phyloP scores from a whole-genome alignment of 2,329 filamentous ascomycete genomes.

The Incumbomyces lentus region DNA sequence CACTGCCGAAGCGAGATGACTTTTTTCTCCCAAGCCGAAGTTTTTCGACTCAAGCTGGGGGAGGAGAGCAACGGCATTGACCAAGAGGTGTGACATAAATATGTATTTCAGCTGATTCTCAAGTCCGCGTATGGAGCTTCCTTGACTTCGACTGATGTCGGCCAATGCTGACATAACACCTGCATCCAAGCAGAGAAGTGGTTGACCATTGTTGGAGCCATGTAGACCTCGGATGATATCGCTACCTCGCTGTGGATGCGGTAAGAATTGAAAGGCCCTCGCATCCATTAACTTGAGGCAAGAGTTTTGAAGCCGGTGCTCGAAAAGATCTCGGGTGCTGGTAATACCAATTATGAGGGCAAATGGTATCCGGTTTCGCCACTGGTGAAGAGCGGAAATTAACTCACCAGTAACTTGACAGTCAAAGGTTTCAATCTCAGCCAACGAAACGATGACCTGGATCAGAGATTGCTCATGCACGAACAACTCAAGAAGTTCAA shows the following conservation, averaged over 20 bases:
- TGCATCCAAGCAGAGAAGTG: slow-evolving; percentile 35
- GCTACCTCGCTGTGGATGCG: slow-evolving; percentile 26
- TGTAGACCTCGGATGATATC: slow-evolving; percentile 32
- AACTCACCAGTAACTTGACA: slow-evolving; percentile 34
- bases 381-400: slow-evolving; percentile 41
- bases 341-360: slow-evolving; percentile 50
- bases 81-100: slow-evolving; percentile 55
- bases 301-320: slow-evolving; percentile 45
- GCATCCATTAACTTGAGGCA: slow-evolving; percentile 44
- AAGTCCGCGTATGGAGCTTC: slow-evolving; percentile 49
- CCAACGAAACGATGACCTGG: slow-evolving; percentile 34
- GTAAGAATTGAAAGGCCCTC: slow-evolving; percentile 35
- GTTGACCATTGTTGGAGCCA: slow-evolving; percentile 31
- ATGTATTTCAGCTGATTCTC: slow-evolving; percentile 47
- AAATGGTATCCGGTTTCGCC: slow-evolving; percentile 52
- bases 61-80: slow-evolving; percentile 47
- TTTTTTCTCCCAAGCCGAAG: slow-evolving; percentile 1
- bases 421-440: slow-evolving; percentile 40
- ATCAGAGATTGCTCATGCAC: slow-evolving; percentile 27
- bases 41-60: slow-evolving; percentile 24
- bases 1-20: slow-evolving; percentile 41
- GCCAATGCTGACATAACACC: slow-evolving; percentile 41
- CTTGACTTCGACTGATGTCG: slow-evolving; percentile 48
- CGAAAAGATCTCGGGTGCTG: slow-evolving; percentile 53
- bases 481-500: slow-evolving; percentile 36